Evolutionary conservation across 2,329 filamentous ascomycete genomes (phyloP), one percentile per base, ranked within the genome.

Genomic region (Aspergillus sojae): DNA sequence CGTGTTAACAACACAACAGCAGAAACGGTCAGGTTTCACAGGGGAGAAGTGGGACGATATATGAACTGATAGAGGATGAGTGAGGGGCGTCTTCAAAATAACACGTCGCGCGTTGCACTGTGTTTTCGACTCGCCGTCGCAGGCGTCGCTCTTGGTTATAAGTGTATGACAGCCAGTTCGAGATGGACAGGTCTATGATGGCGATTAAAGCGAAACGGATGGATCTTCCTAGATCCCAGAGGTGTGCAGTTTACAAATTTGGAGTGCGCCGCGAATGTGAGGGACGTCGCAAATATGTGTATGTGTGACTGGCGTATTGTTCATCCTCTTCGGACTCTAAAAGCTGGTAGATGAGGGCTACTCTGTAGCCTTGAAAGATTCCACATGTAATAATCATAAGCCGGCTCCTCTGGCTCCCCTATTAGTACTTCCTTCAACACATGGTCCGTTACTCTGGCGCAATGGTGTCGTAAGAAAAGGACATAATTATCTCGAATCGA

Each of bases 341-440:
- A 30, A 52, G 48, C 48, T 52, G 48, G 11, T n/a, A 23, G 21
- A 21, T 39, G 32, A 39, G 34, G 34, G 32, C 52, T 39, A 23
- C 52, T 39, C 11, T 26, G 52, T 39, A 55, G 52, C 52, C 34
- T 36, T 39, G n/a, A 10, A 5, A 55, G 5, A 21, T 16, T 26
- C 11, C 32, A 21, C 52, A 55, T 55, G 34, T 1, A 55, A 55
- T 39, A 23, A 19, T 26, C 21, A 32, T 23, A 23, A 26, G 32
- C n/a, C 32, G 32, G 26, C 56, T 46, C 61, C 56, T 46, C 61
- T 56, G 26, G 52, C 52, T 59, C 34, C 56, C 48, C 50, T 56
- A 32, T 60, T 26, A 9, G 23, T n/a, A 36, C n/a, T 52, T 28
- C 32, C 23, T 60, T 60, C 48, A 60, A 43, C 30, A 23, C 61